A percentile compares a stretch with the other conserved stretches of the same genome.
These are phyloP conservation scores for Peronospora tabacina DNA, from an alignment of 352 stramenopile genomes.

Conservation along the genomic window DNA sequence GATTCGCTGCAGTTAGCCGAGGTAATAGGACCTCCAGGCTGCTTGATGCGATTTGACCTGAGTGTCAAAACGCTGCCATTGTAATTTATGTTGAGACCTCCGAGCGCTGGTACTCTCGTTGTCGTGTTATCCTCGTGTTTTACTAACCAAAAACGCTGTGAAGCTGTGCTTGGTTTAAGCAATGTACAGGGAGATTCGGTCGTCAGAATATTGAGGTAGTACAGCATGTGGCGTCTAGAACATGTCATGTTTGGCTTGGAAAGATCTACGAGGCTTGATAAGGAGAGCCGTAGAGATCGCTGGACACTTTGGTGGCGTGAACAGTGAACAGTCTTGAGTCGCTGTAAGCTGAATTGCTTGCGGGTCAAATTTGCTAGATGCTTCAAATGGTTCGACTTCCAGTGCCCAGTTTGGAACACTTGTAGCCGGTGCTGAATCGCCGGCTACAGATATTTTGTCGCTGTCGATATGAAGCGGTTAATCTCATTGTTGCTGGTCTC, in stretches of 20 bases:
- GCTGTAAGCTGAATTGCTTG: constrained; percentile 29
- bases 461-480: no score
- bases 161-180: constrained; percentile 7
- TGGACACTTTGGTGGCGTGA: no score
- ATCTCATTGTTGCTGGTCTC: not conserved
- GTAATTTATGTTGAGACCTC: constrained; percentile 41
- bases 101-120: constrained; percentile 6
- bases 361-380: constrained; percentile 27
- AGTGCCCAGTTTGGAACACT: no score
- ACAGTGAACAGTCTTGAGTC: no score
- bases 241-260: no score
- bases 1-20: constrained; percentile 9
- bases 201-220: constrained; percentile 19
- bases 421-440: constrained; percentile 8
- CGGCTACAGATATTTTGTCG: no score
- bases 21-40: constrained; percentile 11
- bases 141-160: not conserved
- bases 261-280: no score
- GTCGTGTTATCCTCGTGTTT: not conserved
- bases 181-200: constrained; percentile 21
- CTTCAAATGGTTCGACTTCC: no score
- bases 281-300: no score
- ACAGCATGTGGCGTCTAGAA: not conserved
- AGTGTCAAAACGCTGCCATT: constrained; percentile 29
- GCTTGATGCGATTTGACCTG: constrained; percentile 18